Conservation (phyloP, 306 rosid species). For the Rosa chinensis region DNA sequence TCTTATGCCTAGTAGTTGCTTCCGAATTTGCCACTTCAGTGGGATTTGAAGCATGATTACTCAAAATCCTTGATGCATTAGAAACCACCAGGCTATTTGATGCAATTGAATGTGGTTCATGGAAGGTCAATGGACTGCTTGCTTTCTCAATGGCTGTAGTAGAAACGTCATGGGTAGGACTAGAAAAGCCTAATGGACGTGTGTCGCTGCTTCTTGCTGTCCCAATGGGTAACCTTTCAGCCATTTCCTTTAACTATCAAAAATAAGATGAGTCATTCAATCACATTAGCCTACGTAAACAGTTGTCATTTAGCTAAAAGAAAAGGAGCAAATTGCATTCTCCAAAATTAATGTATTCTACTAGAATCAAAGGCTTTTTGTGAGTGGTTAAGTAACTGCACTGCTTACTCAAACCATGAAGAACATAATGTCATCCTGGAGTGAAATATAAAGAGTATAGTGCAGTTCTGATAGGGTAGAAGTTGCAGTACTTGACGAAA, state of each 20-base stretch:
- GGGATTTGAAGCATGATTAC: slow-evolving; percentile 43
- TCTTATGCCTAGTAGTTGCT: slow-evolving; percentile 56
- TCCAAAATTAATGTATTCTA: neutral
- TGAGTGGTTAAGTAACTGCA: neutral
- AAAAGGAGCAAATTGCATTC: neutral
- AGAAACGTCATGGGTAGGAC: slow-evolving; percentile 45
- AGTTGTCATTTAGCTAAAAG: neutral
- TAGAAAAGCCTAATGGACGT: slow-evolving; percentile 48
- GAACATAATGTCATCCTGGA: neutral
- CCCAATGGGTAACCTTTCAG: slow-evolving; percentile 85
- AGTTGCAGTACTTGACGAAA: neutral
- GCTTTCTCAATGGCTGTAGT: slow-evolving; percentile 50
- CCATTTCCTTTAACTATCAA: slow-evolving; percentile 75
- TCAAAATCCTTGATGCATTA: slow-evolving; percentile 44
- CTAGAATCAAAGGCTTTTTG: neutral
- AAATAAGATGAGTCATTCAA: neutral
- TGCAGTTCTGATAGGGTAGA: neutral
- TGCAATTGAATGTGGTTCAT: slow-evolving; percentile 54
- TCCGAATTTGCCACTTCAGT: slow-evolving; percentile 50
- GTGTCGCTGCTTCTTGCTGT: slow-evolving; percentile 50
- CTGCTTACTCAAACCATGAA: neutral
- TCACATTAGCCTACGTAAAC: neutral
- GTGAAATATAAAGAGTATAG: neutral
- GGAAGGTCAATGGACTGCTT: slow-evolving; percentile 29
- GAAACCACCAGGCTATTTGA: slow-evolving; percentile 48